Percentiles rank a stretch among this genome's conserved stretches.
Conservation (phyloP, 75 land plant genomes). For the Pinus albicaulis region DNA sequence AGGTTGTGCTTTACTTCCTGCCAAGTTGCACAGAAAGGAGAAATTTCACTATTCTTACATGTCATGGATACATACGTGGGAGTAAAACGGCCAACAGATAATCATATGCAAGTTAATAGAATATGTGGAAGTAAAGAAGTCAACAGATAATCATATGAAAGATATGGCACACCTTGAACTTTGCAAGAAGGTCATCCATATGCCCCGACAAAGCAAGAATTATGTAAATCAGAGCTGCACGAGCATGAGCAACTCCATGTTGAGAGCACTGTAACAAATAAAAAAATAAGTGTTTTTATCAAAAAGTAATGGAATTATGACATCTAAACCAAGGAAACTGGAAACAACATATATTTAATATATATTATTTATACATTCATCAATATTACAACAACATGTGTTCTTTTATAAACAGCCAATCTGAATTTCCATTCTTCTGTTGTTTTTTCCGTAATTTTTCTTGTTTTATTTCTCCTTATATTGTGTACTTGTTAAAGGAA, state of each 20-base stretch:
- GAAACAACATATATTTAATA: not conserved
- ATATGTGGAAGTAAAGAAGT: not conserved
- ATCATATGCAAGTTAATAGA: not conserved
- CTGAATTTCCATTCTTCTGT: too few relatives aligned
- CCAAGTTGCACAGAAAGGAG: slow-evolving; percentile 1
- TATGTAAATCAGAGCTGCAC: slow-evolving; percentile 84
- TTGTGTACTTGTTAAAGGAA: too few relatives aligned
- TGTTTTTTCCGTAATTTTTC: too few relatives aligned
- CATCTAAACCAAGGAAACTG: not conserved
- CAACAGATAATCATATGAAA: slow-evolving; percentile 1
- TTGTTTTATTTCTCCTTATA: too few relatives aligned
- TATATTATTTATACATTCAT: too few relatives aligned
- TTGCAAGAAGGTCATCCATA: slow-evolving; percentile 80
- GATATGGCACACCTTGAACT: slow-evolving; percentile 64
- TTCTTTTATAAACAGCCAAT: too few relatives aligned
- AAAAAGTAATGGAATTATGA: too few relatives aligned
- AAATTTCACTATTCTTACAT: not conserved
- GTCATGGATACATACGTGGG: not conserved
- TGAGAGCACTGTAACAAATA: slow-evolving; percentile 39
- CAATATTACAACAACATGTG: too few relatives aligned
- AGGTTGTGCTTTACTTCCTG: slow-evolving; percentile 81
- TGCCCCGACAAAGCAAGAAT: slow-evolving; percentile 87
- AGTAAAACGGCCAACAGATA: not conserved
- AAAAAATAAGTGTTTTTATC: not conserved
- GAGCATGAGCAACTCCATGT: slow-evolving; percentile 52